Conservation (phyloP, 306 rosid genomes). For the Castanea crenata region DNA sequence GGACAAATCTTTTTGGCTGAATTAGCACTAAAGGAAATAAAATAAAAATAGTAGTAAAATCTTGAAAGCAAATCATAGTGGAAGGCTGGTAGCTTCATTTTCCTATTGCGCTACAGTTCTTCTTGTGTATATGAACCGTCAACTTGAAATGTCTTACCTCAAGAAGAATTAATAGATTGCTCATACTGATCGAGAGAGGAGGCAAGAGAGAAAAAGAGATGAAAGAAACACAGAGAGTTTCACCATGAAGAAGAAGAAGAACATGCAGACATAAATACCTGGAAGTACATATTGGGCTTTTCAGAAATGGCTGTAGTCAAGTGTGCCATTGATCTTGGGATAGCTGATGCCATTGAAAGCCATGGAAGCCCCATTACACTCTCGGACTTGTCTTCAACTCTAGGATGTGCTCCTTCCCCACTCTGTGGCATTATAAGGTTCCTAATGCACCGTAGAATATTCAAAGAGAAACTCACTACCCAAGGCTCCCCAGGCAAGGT, state of each 20-base stretch:
- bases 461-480: constrained; percentile 23
- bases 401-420: constrained; percentile 27
- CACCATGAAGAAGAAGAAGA: constrained; percentile 28
- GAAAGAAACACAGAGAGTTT: constrained; percentile 11
- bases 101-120: not conserved
- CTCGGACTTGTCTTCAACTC: constrained; percentile 39
- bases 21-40: not conserved
- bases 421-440: constrained; percentile 50
- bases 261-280: constrained; percentile 27
- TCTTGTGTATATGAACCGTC: not conserved
- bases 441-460: constrained; percentile 36
- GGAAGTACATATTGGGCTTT: constrained; percentile 58
- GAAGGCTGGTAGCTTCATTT: not conserved
- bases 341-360: constrained; percentile 59
- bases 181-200: not conserved
- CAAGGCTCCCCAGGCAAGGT: not conserved
- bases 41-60: not conserved
- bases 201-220: not conserved
- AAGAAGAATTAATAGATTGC: not conserved
- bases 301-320: constrained; percentile 54
- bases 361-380: constrained; percentile 50
- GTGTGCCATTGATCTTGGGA: constrained; percentile 64
- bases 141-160: not conserved
- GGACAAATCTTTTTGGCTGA: not conserved
- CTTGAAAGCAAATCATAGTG: not conserved